Percentiles rank a stretch among this genome's conserved stretches.
phyloP scores from a whole-genome alignment of 2,329 filamentous ascomycete genomes.

The Arthrobotrys pseudoclavata region DNA sequence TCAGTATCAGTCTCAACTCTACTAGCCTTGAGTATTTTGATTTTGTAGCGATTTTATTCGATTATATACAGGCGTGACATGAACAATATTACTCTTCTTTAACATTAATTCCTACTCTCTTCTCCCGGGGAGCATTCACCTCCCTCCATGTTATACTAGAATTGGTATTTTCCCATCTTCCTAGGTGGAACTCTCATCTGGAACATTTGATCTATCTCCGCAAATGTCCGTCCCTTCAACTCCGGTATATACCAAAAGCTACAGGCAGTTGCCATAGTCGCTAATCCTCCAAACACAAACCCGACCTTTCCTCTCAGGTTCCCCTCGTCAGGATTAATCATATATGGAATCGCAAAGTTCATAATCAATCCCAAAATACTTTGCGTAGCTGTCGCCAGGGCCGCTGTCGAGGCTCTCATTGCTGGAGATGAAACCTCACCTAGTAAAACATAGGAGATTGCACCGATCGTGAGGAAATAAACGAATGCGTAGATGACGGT shows the following conservation, averaged over 20 bases:
- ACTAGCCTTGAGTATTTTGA: no score
- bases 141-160: not conserved
- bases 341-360: conserved; percentile 65
- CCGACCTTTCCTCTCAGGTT: conserved; percentile 62
- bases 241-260: conserved; percentile 68
- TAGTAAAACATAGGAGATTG: conserved; percentile 68
- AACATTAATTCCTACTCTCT: not conserved
- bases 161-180: conserved; percentile 41
- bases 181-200: conserved; percentile 50
- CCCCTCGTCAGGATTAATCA: conserved; percentile 54
- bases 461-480: conserved; percentile 68
- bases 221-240: conserved; percentile 65
- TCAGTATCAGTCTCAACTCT: not conserved
- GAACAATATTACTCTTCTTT: not conserved
- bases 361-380: conserved; percentile 67
- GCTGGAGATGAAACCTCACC: conserved; percentile 68
- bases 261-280: conserved; percentile 66
- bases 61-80: no score
- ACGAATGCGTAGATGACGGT: conserved; percentile 67
- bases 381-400: conserved; percentile 67
- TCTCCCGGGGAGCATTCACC: not conserved
- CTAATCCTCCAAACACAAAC: conserved; percentile 67
- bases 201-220: conserved; percentile 55
- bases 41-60: no score
- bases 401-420: conserved; percentile 69